Evolutionary conservation across 2,329 filamentous ascomycete species (phyloP).

Genomic region (Talaromyces sp.): DNA sequence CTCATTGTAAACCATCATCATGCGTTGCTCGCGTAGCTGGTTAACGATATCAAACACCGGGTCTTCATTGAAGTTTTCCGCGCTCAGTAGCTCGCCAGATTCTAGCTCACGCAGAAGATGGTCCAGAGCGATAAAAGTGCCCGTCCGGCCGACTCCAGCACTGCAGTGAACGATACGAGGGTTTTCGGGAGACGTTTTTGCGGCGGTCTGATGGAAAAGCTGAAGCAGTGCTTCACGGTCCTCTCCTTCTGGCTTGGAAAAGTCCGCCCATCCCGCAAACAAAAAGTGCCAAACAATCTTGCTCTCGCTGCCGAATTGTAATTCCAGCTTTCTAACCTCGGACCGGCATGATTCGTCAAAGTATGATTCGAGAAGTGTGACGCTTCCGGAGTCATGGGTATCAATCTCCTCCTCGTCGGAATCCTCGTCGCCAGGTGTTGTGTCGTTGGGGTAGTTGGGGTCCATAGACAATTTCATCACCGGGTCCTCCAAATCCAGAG

Average conservation of each 20-base stretch:
- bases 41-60: slow-evolving; percentile 76
- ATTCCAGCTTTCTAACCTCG: slow-evolving; percentile 67
- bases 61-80: slow-evolving; percentile 51
- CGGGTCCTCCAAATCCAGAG: slow-evolving; percentile 49
- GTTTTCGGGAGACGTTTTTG: slow-evolving; percentile 48
- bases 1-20: slow-evolving; percentile 92
- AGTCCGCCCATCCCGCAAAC: slow-evolving; percentile 86
- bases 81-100: slow-evolving; percentile 59
- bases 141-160: slow-evolving; percentile 87
- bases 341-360: slow-evolving; percentile 54
- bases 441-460: slow-evolving; percentile 30
- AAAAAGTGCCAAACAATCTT: slow-evolving; percentile 76
- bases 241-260: slow-evolving; percentile 63
- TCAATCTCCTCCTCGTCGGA: slow-evolving; percentile 53
- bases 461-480: slow-evolving; percentile 38
- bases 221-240: slow-evolving; percentile 46
- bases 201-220: slow-evolving; percentile 44
- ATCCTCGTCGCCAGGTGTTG: slow-evolving; percentile 12
- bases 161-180: slow-evolving; percentile 83
- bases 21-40: slow-evolving; percentile 73
- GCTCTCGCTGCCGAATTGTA: slow-evolving; percentile 45
- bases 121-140: slow-evolving; percentile 95
- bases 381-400: slow-evolving; percentile 60
- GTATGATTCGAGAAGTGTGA: slow-evolving; percentile 54
- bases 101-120: slow-evolving; percentile 79